These are phyloP conservation scores for Viridothelium virens DNA, from an alignment of 495 filamentous ascomycete genomes.

Conservation along the genomic window DNA sequence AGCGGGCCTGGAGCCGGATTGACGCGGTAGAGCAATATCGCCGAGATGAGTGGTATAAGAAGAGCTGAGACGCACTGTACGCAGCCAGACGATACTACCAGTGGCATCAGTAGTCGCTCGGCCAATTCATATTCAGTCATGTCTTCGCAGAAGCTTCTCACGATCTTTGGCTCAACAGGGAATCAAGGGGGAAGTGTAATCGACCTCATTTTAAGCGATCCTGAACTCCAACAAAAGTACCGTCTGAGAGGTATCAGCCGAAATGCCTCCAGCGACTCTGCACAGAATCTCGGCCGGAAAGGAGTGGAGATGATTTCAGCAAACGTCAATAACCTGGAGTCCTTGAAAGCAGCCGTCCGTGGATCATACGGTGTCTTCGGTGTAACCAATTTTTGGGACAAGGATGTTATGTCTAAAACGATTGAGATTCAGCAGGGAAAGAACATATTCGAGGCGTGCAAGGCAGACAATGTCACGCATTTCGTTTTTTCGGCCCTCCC, in stretches of 20 bases:
- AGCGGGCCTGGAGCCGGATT: background rate
- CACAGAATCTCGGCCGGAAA: conserved; percentile 34
- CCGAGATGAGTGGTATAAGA: background rate
- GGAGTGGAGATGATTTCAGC: conserved; percentile 41
- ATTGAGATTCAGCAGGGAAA: conserved; percentile 51
- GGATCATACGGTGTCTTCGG: conserved; percentile 50
- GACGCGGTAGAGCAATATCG: background rate
- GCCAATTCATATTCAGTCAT: conserved; percentile 8
- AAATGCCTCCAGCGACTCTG: conserved; percentile 41
- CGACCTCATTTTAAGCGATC: conserved; percentile 42
- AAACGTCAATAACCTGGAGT: conserved; percentile 43
- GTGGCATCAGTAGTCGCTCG: background rate
- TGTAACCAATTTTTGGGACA: conserved; percentile 49
- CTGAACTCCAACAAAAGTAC: conserved; percentile 43
- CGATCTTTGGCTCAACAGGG: conserved; percentile 57
- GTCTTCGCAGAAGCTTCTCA: conserved; percentile 39
- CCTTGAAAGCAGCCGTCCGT: conserved; percentile 44
- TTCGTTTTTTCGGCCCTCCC: conserved; percentile 45
- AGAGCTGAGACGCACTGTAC: background rate
- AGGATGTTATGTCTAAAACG: conserved; percentile 36
- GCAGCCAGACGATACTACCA: background rate
- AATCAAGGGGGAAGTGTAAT: conserved; percentile 55
- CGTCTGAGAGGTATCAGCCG: conserved; percentile 51
- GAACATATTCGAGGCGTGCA: conserved; percentile 48
- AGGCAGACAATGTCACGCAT: conserved; percentile 43